A percentile compares a stretch with the other conserved stretches of the same genome.
phyloP scores from a whole-genome alignment of 345 rosid genomes.

The Geranium brycei region DNA sequence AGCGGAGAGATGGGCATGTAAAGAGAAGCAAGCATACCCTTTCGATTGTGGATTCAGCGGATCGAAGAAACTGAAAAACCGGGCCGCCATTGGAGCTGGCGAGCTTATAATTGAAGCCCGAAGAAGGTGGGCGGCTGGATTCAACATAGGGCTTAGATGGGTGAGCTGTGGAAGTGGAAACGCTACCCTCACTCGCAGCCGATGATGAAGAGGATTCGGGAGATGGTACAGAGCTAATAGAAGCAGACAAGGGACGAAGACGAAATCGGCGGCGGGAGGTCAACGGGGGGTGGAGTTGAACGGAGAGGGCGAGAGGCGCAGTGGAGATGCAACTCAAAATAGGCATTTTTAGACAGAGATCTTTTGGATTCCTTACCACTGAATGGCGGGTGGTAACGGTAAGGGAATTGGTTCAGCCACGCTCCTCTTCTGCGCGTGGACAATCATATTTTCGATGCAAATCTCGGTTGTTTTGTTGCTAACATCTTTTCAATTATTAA shows the following conservation, averaged over 20 bases:
- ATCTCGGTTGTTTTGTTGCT: no score
- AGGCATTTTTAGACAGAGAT: no score
- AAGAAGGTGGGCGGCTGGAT: constrained; percentile 19
- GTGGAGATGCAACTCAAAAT: no score
- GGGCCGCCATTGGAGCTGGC: constrained; percentile 20
- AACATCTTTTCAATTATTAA: no score
- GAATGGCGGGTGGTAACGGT: no score
- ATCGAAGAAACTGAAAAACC: constrained; percentile 30
- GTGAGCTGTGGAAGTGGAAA: constrained; percentile 14
- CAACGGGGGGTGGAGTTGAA: no score
- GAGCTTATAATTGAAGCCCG: constrained; percentile 26
- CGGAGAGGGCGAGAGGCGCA: no score
- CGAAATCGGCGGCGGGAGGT: background rate
- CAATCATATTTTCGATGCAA: no score
- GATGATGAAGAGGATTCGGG: constrained; percentile 23
- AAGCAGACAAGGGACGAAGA: constrained; percentile 21
- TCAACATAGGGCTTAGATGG: constrained; percentile 19
- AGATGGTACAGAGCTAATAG: constrained; percentile 29
- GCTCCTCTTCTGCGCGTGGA: no score
- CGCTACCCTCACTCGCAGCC: constrained; percentile 3
- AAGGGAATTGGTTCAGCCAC: no score
- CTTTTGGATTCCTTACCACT: no score
- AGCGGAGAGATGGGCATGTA: background rate
- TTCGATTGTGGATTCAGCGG: constrained; percentile 65
- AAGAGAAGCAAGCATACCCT: constrained; percentile 28